phyloP scores from a whole-genome alignment of 495 filamentous ascomycete genomes.

The Amphirosellinia nigrospora region DNA sequence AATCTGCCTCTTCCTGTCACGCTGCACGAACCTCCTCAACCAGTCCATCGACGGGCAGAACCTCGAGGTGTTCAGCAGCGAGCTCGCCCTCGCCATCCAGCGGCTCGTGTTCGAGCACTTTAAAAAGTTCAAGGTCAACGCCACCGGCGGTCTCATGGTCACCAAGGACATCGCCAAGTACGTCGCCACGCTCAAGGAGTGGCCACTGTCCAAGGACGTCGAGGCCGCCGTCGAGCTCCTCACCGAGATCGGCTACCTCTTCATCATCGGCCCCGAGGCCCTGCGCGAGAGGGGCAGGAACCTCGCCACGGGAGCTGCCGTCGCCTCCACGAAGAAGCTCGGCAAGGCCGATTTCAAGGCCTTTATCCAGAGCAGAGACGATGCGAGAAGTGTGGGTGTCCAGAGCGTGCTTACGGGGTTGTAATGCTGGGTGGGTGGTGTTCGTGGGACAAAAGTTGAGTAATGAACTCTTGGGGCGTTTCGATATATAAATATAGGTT shows the following conservation, averaged over 20 bases:
- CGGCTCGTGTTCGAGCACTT: constrained; percentile 86
- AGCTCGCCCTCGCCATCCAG: constrained; percentile 82
- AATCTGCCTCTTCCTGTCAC: constrained; percentile 76
- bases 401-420: constrained; percentile 72
- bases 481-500: not conserved
- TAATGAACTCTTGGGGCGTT: not conserved
- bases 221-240: constrained; percentile 79
- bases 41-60: constrained; percentile 80
- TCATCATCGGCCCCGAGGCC: constrained; percentile 91
- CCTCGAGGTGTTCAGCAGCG: constrained; percentile 76
- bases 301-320: constrained; percentile 60
- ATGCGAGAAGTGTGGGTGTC: constrained; percentile 78
- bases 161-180: constrained; percentile 96
- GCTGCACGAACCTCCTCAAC: constrained; percentile 63
- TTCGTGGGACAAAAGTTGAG: not conserved
- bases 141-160: constrained; percentile 91
- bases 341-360: constrained; percentile 78
- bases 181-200: constrained; percentile 77
- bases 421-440: constrained; percentile 29
- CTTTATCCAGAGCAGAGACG: constrained; percentile 82
- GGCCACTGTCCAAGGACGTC: constrained; percentile 75
- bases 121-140: constrained; percentile 89
- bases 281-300: constrained; percentile 71
- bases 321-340: constrained; percentile 54
- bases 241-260: constrained; percentile 93